Base-by-base conservation (phyloP, 805 yeast species). In the Candida railenensis region DNA sequence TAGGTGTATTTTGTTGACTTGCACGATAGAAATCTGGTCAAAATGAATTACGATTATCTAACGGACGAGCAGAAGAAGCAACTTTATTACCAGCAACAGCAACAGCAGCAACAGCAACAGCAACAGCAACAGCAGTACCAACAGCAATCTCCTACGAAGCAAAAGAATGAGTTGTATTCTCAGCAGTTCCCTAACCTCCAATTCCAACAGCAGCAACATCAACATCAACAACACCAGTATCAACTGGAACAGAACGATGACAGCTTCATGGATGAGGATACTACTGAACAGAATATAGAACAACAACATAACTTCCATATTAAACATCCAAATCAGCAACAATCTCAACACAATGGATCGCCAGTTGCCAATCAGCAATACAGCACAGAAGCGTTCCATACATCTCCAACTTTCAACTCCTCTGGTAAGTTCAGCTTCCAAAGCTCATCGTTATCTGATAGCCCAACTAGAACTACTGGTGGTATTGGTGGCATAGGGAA, bases 241-340 rank as follows among this genome's bases (percentile, higher is more conserved):
- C 45, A 28, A 41, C 15, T 42, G 22, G 40, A 40, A 25, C 39
- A 22, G 22, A 36, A 22, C 25, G 57, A 63, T 19, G 69, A 59
- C 45, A 61, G 69, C 50, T 70, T 57, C 50, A 71, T 71, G 76
- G 76, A 71, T 19, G 74, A 70, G 41, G 77, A 69, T 50, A 56
- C 63, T 22, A 51, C 59, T 4, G 40, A 21, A 14, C 18, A 37
- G 15, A 20, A 37, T 21, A 37, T 21, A 54, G 14, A 9, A 11
- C 22, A 16, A 18, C 22, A 20, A 18, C 39, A 18, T 20, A 4
- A 20, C 12, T 20, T 19, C 21, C 39, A 36, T 25, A 25, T 25
- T 25, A 25, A 25, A 55, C n/a, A 48, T 54, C 46, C 42, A 57
- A 46, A 55, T 53, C 22, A 45, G 21, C 9, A 46, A 3, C 36